These are phyloP conservation scores for Oryza nivara DNA, from an alignment of 176 grass and related monocot species.

Conservation along the genomic window DNA sequence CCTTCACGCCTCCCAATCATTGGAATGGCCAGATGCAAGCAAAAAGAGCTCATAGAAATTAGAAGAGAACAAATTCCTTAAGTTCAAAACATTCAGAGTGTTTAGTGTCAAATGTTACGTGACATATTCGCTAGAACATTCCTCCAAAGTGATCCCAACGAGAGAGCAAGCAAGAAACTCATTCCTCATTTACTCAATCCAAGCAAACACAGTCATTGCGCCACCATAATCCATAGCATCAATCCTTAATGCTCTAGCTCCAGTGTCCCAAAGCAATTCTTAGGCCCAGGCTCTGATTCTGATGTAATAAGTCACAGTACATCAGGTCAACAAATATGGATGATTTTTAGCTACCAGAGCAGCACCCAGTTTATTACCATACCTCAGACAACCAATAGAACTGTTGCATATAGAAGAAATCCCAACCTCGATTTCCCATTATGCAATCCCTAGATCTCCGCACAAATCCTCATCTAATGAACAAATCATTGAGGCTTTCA, in stretches of 20 bases:
- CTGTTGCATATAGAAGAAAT: conserved; percentile 49
- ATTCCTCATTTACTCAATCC: not conserved
- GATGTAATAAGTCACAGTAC: conserved; percentile 46
- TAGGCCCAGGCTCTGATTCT: conserved; percentile 40
- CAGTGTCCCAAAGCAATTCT: conserved; percentile 41
- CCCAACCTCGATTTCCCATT: conserved; percentile 50
- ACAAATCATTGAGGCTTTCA: conserved; percentile 47
- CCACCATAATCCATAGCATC: conserved; percentile 32
- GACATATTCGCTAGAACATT: conserved; percentile 6
- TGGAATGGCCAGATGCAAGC: conserved; percentile 10
- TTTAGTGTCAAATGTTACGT: conserved; percentile 24
- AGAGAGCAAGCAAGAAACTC: conserved; percentile 12
- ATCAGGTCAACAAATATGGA: conserved; percentile 38
- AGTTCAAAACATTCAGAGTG: conserved; percentile 15
- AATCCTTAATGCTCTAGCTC: conserved; percentile 46
- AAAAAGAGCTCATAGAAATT: conserved; percentile 27
- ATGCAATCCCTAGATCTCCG: conserved; percentile 59
- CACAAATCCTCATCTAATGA: conserved; percentile 58
- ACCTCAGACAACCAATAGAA: conserved; percentile 55
- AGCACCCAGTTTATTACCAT: conserved; percentile 52
- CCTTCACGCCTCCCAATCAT: conserved; percentile 33
- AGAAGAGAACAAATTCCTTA: conserved; percentile 34
- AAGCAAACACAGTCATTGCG: conserved; percentile 15
- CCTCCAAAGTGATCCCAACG: conserved; percentile 4
- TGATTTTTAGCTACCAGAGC: conserved; percentile 41